Evolutionary conservation across 768 basidiomycete species (phyloP), one percentile per base, ranked within the genome.

Genomic region (Phaeolepiota aurea): DNA sequence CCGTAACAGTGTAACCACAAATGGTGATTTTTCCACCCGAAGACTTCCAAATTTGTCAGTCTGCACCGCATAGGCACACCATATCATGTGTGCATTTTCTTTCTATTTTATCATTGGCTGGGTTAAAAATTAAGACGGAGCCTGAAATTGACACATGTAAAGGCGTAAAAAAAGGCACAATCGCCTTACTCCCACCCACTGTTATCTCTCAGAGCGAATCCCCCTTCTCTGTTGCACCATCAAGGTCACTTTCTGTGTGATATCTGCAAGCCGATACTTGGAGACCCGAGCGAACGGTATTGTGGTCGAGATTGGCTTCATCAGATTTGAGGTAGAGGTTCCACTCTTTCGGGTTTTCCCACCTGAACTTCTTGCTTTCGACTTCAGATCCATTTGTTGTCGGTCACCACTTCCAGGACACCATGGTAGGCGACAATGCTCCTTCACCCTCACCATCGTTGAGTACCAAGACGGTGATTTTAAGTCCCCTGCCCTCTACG

Each of bases 311-410:
- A 64, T 65, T 62, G 49, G 47, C 53, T 64, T 61, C 56, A 62
- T 61, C 58, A 60, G 63, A 61, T 61, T 56, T 52, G 22, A 33
- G 41, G 16, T 11, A 33, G 28, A 31, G 49, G 33, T 49, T 56
- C 68, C 68, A 53, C 55, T 66, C 49, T 66, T 62, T 62, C 59
- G 64, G 65, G 54, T 66, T 56, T 55, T 62, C 56, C 57, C 57
- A 56, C 53, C 50, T 44, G 37, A 40, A 21, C 44, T 34, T 30
- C 44, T 33, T 44, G 38, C 37, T 40, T 47, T 58, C 58, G 53
- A 45, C 48, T 44, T 49, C 35, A 54, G 28, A 48, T 54, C 48
- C 49, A 43, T 52, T 34, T 48, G 39, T 46, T 44, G 51, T 54
- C 56, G 53, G 49, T 49, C 50, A 52, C 47, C 47, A 46, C 44